phyloP scores from a whole-genome alignment of 768 basidiomycete species.

The Rhodosporidiobolus odoratus region DNA sequence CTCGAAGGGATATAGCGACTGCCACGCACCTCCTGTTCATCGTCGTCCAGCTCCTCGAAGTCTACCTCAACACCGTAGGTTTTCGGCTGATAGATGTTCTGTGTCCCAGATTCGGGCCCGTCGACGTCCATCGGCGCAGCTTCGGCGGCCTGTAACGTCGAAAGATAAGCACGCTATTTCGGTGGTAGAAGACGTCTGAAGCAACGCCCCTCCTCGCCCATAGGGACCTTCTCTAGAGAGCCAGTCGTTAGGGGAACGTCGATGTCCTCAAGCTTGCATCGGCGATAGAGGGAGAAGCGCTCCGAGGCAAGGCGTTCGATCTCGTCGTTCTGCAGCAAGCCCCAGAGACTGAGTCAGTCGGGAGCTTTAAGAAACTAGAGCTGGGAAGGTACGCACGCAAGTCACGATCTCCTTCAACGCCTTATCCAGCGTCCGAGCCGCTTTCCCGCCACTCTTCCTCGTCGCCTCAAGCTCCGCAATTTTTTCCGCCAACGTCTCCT shows the following conservation, averaged over 20 bases:
- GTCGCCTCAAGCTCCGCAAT: constrained; percentile 55
- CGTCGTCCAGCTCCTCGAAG: constrained; percentile 67
- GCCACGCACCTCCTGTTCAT: constrained; percentile 61
- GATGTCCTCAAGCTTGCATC: constrained; percentile 89
- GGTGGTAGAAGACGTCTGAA: constrained; percentile 16
- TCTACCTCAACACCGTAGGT: constrained; percentile 88
- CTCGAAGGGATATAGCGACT: too few species aligned
- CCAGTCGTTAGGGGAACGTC: constrained; percentile 70
- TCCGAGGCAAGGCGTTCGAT: constrained; percentile 83
- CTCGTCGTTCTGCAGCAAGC: constrained; percentile 64
- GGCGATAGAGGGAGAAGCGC: constrained; percentile 77
- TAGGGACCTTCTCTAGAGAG: constrained; percentile 75
- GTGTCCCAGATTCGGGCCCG: constrained; percentile 75
- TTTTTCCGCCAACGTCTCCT: constrained; percentile 42
- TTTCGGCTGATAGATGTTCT: constrained; percentile 63
- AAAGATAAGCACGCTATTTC: background rate
- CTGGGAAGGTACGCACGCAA: constrained; percentile 54
- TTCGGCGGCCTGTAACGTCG: constrained; percentile 42
- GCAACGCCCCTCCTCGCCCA: constrained; percentile 71
- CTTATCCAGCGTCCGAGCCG: constrained; percentile 73
- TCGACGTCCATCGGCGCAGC: constrained; percentile 91
- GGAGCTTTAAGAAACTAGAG: background rate
- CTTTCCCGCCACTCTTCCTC: constrained; percentile 64
- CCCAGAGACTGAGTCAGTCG: background rate
- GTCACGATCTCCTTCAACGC: constrained; percentile 81